phyloP scores from a whole-genome alignment of 2,329 filamentous ascomycete genomes.

The Alternaria consortialis region DNA sequence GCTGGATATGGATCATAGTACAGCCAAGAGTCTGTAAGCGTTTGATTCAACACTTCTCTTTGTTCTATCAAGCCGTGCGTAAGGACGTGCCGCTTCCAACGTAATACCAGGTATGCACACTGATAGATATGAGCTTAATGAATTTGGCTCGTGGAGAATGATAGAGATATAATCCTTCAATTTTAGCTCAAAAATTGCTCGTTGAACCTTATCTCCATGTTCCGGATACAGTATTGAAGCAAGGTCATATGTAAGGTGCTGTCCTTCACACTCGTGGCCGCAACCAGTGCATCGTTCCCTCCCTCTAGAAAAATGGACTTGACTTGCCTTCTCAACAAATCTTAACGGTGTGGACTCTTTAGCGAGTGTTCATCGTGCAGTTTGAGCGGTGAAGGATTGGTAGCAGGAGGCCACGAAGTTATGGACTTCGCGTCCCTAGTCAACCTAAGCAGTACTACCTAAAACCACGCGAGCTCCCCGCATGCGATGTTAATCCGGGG shows the following conservation, averaged over 20 bases:
- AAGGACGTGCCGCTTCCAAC: neutral
- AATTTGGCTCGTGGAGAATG: neutral
- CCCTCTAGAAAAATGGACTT: neutral
- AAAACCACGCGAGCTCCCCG: slow-evolving; percentile 23
- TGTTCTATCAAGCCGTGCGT: neutral
- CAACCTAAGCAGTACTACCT: slow-evolving; percentile 11
- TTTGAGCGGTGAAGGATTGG: slow-evolving; percentile 8
- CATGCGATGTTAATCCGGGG: slow-evolving; percentile 14
- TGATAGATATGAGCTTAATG: neutral
- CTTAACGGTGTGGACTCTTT: neutral
- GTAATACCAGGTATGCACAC: neutral
- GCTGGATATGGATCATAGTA: neutral
- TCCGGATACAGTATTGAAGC: neutral
- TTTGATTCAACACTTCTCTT: neutral
- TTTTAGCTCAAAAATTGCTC: neutral
- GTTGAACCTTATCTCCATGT: neutral
- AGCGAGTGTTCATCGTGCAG: neutral
- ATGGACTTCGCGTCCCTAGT: neutral
- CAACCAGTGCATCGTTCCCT: neutral
- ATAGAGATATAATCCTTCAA: neutral
- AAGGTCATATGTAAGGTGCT: neutral
- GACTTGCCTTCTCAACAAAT: too few species aligned
- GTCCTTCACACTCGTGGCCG: neutral
- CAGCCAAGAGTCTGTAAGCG: neutral
- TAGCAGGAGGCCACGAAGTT: slow-evolving; percentile 4